phyloP scores from a whole-genome alignment of 2,329 filamentous ascomycete genomes.

The Allantophomopsis lycopodina region DNA sequence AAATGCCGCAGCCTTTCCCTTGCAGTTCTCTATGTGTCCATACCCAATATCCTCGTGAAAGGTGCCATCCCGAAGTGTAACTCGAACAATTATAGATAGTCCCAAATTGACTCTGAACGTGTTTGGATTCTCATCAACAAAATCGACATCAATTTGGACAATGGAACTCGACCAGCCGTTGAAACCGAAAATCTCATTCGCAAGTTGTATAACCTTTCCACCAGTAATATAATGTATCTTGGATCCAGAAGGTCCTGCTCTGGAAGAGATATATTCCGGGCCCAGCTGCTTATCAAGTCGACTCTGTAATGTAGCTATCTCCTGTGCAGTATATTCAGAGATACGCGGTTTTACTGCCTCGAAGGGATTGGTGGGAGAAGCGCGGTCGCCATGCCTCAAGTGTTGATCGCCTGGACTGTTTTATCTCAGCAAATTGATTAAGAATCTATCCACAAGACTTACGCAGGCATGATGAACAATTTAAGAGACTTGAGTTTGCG shows the following conservation, averaged over 20 bases:
- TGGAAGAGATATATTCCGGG: conserved; percentile 86
- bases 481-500: not conserved
- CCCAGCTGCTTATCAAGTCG: conserved; percentile 87
- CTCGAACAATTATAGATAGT: conserved; percentile 77
- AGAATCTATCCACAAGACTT: conserved; percentile 9
- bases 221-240: conserved; percentile 92
- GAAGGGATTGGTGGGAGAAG: conserved; percentile 61
- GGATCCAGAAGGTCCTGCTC: conserved; percentile 68
- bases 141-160: conserved; percentile 88
- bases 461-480: conserved; percentile 30
- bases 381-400: conserved; percentile 16
- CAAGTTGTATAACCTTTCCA: conserved; percentile 90
- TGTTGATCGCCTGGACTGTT: conserved; percentile 57
- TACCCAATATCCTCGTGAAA: conserved; percentile 97
- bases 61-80: conserved; percentile 86
- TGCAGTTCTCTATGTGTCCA: conserved; percentile 90
- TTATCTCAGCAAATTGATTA: not conserved
- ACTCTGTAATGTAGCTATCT: conserved; percentile 78
- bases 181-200: conserved; percentile 92
- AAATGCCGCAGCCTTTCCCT: conserved; percentile 88
- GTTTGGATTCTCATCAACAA: conserved; percentile 73
- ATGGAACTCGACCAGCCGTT: conserved; percentile 98
- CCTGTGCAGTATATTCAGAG: conserved; percentile 71
- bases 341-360: conserved; percentile 56
- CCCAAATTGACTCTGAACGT: conserved; percentile 73